Conservation (phyloP, 306 rosid species). For the Malus domestica region ASM211411v1 NC_041805.1:369001-369500, state of each 20-base stretch:
- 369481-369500: slow-evolving; percentile 49
- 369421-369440: slow-evolving; percentile 44
- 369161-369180: slow-evolving; percentile 47
- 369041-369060: slow-evolving; percentile 59
- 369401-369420: not conserved
- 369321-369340: not conserved
- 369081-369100: slow-evolving; percentile 89
- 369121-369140: slow-evolving; percentile 59
- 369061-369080: slow-evolving; percentile 78
- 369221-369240: slow-evolving; percentile 19
- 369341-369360: not conserved
- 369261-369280: slow-evolving; percentile 20
- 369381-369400: not conserved
- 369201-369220: slow-evolving; percentile 51
- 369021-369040: slow-evolving; percentile 82
- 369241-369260: slow-evolving; percentile 8
- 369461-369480: not conserved
- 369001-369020: slow-evolving; percentile 90
- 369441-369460: slow-evolving; percentile 4
- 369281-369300: slow-evolving; percentile 21
- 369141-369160: slow-evolving; percentile 28
- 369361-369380: not conserved
- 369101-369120: slow-evolving; percentile 57
- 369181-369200: slow-evolving; percentile 59
- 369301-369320: slow-evolving; percentile 28